Percentiles rank a stretch among this genome's conserved stretches.
These are phyloP conservation scores for Insectozyma bohioensis DNA, from an alignment of 1,139 yeast genomes.

Conservation along the genomic window DNA sequence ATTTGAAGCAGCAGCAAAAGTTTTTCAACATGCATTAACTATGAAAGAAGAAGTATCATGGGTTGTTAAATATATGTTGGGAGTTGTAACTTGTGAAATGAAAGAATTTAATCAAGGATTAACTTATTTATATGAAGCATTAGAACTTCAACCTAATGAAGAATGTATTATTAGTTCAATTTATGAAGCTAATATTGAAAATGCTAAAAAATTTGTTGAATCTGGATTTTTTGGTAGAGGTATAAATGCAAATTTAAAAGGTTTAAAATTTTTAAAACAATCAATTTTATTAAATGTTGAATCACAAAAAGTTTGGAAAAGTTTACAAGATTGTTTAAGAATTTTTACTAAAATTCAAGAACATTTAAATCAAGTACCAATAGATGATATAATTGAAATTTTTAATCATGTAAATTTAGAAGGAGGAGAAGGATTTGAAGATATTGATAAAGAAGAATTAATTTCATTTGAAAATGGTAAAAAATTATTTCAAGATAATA, in stretches of 20 bases:
- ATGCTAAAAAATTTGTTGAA: conserved; percentile 50
- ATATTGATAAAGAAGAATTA: conserved; percentile 9
- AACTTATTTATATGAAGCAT: conserved; percentile 35
- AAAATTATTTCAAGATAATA: conserved; percentile 15
- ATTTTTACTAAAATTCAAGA: conserved; percentile 46
- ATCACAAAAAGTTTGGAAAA: conserved; percentile 57
- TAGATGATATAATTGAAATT: conserved; percentile 35
- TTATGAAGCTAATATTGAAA: conserved; percentile 55
- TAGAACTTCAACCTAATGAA: conserved; percentile 46
- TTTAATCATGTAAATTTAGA: conserved; percentile 20
- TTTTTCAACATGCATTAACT: conserved; percentile 64
- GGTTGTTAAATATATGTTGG: conserved; percentile 67
- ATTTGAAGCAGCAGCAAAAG: conserved; percentile 81
- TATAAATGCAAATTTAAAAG: conserved; percentile 36
- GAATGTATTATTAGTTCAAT: conserved; percentile 58
- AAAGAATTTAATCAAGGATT: conserved; percentile 41
- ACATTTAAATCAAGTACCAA: conserved; percentile 42
- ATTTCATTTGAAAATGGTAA: conserved; percentile 14
- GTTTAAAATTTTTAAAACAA: conserved; percentile 49
- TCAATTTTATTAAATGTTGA: conserved; percentile 35
- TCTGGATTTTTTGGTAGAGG: conserved; percentile 70
- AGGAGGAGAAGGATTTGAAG: too few relatives aligned
- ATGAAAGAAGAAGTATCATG: conserved; percentile 43
- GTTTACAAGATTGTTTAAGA: conserved; percentile 50
- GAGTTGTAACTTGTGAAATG: conserved; percentile 53